A percentile compares a stretch with the other conserved stretches of the same genome.
Evolutionary conservation across 768 basidiomycete genomes (phyloP).

Genomic region (Chiua virens): DNA sequence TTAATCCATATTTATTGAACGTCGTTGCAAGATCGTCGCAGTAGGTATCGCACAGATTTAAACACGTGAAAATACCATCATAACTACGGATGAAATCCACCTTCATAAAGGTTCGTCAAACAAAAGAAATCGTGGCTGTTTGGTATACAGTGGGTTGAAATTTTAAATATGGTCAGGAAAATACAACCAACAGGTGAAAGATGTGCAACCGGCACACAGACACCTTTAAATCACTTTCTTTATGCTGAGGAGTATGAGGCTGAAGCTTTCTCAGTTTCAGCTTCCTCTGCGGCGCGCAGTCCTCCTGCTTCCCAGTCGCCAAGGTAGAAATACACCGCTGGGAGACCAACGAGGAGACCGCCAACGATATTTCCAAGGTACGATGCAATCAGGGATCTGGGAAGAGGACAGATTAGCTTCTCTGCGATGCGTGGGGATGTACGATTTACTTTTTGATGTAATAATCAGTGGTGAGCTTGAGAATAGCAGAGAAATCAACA

Average conservation of each 20-base stretch:
- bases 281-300: constrained; percentile 43
- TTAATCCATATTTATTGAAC: too few relatives aligned
- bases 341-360: constrained; percentile 61
- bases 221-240: constrained; percentile 1
- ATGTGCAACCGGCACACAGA: background rate
- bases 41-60: too few relatives aligned
- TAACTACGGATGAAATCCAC: background rate
- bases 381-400: constrained; percentile 63
- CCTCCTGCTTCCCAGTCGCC: constrained; percentile 44
- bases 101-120: background rate
- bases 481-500: background rate
- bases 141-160: background rate
- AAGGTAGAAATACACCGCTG: constrained; percentile 65
- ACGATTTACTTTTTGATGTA: constrained; percentile 66
- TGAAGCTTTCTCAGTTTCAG: constrained; percentile 12
- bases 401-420: background rate
- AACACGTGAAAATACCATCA: background rate
- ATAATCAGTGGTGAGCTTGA: constrained; percentile 36
- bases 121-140: background rate
- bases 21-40: too few relatives aligned
- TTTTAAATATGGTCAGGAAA: background rate
- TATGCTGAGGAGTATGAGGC: constrained; percentile 8
- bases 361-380: constrained; percentile 69
- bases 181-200: background rate
- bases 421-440: background rate